phyloP scores from a whole-genome alignment of 1,284 basidiomycete species.

The Cryptococcus neoformans region DNA sequence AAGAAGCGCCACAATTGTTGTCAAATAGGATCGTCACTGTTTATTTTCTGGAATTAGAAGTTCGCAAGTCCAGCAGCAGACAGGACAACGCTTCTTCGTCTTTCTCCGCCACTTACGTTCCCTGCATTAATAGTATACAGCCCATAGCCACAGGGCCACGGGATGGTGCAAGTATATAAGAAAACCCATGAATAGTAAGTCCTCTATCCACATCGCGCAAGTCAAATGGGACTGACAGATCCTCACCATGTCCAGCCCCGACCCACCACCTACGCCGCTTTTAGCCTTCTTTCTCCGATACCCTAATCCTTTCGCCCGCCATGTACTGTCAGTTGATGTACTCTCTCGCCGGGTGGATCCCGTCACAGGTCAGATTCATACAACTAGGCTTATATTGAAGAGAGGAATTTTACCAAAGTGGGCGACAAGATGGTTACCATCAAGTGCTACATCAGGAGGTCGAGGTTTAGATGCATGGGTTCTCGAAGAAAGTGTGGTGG shows the following conservation, averaged over 20 bases:
- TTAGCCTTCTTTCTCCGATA: slow-evolving; percentile 94
- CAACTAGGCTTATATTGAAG: slow-evolving; percentile 88
- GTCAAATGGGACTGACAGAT: neutral
- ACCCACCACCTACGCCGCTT: slow-evolving; percentile 66
- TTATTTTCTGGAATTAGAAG: too few relatives aligned
- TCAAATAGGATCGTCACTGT: too few relatives aligned
- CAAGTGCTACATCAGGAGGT: slow-evolving; percentile 46
- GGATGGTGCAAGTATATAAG: slow-evolving; percentile 20
- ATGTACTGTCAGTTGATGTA: slow-evolving; percentile 93
- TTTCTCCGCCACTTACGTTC: too few relatives aligned
- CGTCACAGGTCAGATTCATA: slow-evolving; percentile 68
- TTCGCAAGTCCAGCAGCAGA: too few relatives aligned
- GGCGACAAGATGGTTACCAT: slow-evolving; percentile 70
- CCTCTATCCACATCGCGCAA: neutral
- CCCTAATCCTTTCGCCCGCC: slow-evolving; percentile 92
- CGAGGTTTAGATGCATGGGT: slow-evolving; percentile 70
- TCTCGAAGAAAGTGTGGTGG: slow-evolving; percentile 82
- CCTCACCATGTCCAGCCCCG: slow-evolving; percentile 28
- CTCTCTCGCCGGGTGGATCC: slow-evolving; percentile 73
- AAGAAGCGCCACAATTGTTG: too few relatives aligned
- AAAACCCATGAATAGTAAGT: slow-evolving; percentile 22
- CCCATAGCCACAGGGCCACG: neutral
- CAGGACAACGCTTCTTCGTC: too few relatives aligned
- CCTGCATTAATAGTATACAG: too few relatives aligned
- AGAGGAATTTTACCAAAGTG: slow-evolving; percentile 84